Evolutionary conservation across 805 yeast species (phyloP).

Genomic region (Saturnispora besseyi): DNA sequence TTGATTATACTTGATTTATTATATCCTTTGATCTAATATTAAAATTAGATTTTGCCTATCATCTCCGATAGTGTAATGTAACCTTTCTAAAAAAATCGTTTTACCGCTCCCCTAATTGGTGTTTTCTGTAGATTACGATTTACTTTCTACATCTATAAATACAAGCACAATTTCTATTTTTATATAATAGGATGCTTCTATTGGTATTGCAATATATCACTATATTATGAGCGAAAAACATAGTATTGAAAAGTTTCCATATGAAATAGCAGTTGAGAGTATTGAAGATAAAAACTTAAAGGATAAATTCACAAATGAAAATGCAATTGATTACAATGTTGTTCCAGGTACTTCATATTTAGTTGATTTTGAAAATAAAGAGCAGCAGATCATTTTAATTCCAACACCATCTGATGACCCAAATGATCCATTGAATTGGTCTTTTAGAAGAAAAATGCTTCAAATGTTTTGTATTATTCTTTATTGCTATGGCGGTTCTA

Average conservation of each 20-base stretch:
- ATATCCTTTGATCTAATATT: too few species aligned
- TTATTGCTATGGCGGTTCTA: constrained; percentile 26
- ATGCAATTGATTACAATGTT: constrained; percentile 25
- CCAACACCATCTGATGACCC: constrained; percentile 65
- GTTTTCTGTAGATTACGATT: background rate
- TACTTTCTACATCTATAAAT: background rate
- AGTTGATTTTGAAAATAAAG: constrained; percentile 32
- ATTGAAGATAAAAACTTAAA: background rate
- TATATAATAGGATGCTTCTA: too few species aligned
- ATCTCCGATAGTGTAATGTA: too few species aligned
- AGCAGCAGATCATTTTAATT: constrained; percentile 38
- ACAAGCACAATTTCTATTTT: background rate
- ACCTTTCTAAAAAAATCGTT: background rate
- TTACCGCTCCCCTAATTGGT: background rate
- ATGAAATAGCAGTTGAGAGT: constrained; percentile 1
- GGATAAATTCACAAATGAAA: background rate
- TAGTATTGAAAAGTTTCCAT: background rate
- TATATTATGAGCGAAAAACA: background rate
- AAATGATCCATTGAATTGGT: constrained; percentile 65
- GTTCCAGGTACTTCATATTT: constrained; percentile 46
- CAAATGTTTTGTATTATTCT: constrained; percentile 37
- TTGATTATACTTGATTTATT: too few species aligned
- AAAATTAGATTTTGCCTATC: too few species aligned
- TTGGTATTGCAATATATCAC: too few species aligned
- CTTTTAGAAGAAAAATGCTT: constrained; percentile 36